A percentile compares a stretch with the other conserved stretches of the same genome.
These are phyloP conservation scores for Irpex lacteus DNA, from an alignment of 1,284 basidiomycete species.

Conservation along the genomic window DNA sequence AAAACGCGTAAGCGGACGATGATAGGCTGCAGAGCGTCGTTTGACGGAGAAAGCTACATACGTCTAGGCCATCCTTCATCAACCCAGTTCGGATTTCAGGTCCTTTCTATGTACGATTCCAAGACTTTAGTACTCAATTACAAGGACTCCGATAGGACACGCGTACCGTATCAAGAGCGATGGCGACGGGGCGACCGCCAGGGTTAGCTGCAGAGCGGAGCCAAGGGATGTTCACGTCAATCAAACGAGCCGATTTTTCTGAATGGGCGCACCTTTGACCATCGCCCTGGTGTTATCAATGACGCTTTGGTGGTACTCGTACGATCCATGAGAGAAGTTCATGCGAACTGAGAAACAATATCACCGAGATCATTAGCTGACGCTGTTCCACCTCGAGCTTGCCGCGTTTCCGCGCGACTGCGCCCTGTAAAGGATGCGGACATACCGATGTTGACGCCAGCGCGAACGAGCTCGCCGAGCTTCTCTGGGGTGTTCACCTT, in stretches of 20 bases:
- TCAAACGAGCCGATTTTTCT: slow-evolving; percentile 5
- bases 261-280: slow-evolving; percentile 55
- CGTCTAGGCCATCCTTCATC: slow-evolving; percentile 86
- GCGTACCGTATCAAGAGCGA: slow-evolving; percentile 93
- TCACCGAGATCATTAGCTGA: neutral
- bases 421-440: slow-evolving; percentile 15
- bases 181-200: slow-evolving; percentile 88
- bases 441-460: slow-evolving; percentile 95
- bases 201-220: slow-evolving; percentile 39
- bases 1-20: slow-evolving; percentile 9
- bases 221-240: neutral
- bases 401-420: neutral
- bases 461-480: slow-evolving; percentile 76
- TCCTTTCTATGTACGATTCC: slow-evolving; percentile 71
- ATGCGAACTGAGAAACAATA: slow-evolving; percentile 74
- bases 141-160: neutral
- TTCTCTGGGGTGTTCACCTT: slow-evolving; percentile 90
- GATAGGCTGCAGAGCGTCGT: neutral
- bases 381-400: neutral
- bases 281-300: slow-evolving; percentile 94
- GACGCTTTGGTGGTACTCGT: slow-evolving; percentile 97
- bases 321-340: slow-evolving; percentile 97
- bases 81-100: slow-evolving; percentile 98
- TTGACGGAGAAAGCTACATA: slow-evolving; percentile 40
- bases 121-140: slow-evolving; percentile 1